Conservation (phyloP, 495 filamentous ascomycete species). For the Corynascus novoguineensis region DNA sequence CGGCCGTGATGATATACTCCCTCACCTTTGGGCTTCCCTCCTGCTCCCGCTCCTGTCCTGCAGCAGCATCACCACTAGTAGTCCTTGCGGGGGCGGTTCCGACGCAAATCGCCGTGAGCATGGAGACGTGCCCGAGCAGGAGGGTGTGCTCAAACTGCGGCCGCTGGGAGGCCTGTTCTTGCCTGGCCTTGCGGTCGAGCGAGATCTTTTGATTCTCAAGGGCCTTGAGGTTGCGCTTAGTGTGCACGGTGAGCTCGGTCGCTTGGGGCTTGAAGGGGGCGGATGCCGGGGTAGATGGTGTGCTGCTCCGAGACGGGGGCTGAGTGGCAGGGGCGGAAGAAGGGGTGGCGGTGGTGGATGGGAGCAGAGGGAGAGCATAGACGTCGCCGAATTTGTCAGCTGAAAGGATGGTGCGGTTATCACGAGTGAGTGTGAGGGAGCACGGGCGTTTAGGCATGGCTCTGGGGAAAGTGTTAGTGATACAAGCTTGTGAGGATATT, state of each 20-base stretch:
- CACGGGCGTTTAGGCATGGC: constrained; percentile 85
- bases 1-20: constrained; percentile 77
- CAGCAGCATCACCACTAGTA: too few relatives aligned
- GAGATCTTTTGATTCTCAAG: constrained; percentile 64
- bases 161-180: constrained; percentile 37
- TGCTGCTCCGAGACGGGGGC: constrained; percentile 18
- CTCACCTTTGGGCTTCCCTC: constrained; percentile 19
- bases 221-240: constrained; percentile 66
- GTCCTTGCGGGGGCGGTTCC: constrained; percentile 27
- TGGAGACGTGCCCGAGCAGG: constrained; percentile 87
- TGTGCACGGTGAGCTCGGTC: constrained; percentile 74
- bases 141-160: constrained; percentile 64
- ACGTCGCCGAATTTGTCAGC: constrained; percentile 97
- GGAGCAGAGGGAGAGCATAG: constrained; percentile 75
- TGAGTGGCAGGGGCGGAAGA: neutral
- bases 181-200: constrained; percentile 40
- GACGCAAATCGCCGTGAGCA: constrained; percentile 70
- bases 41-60: neutral
- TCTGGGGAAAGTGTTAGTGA: constrained; percentile 40
- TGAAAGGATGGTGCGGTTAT: constrained; percentile 64
- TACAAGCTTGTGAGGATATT: neutral
- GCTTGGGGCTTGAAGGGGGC: constrained; percentile 48
- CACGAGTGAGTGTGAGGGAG: constrained; percentile 60
- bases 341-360: constrained; percentile 20
- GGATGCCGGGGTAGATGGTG: constrained; percentile 17